Evolutionary conservation across 208 protist species (phyloP), one percentile per base, ranked within the genome.

Genomic region (Wallacemonas sp.): DNA sequence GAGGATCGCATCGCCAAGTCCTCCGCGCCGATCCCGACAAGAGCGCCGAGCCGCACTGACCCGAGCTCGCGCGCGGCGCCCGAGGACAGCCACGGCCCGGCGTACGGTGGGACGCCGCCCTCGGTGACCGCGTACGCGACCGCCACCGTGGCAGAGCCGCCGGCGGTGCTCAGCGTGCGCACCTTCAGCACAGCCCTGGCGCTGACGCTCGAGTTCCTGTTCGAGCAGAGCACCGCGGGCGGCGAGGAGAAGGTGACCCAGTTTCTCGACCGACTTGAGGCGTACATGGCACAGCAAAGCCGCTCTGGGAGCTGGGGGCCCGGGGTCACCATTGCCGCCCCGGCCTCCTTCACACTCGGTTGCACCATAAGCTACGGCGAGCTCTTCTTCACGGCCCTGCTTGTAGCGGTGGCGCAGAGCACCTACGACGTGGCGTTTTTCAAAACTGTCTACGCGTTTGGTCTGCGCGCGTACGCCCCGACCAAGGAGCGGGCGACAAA

Each of bases 401-500:
- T 41, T 25, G 28, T 41, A 23, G 25, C 52, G 12, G 28, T 59
- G 14, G 52, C 31, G 22, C 52, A 22, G 31, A 8, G 22, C 32
- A 31, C 29, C 52, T 59, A 59, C 31, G 39, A 23, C n/a, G 31
- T n/a, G 8, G 14, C 52, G n/a, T 59, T 59, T n/a, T 59, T 59
- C 52, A 10, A 59, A 29, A 18, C 16, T 11, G 28, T 59, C 18
- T 59, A 59, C 52, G 52, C 36, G 12, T 41, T 22, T 14, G 36
- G 10, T 14, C 14, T 41, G 36, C 36, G 36, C 10, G 14, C 14
- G 36, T 14, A 41, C 36, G 7, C 14, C 36, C 10, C 10, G 7
- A 14, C 36, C 36, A 41, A 41, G 10, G 36, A 41, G 36, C 36
- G 36, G 8, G 31, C 26, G 22, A 4, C 44, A 10, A n/a, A 57